Percentiles rank a stretch among this genome's conserved stretches.
These are phyloP conservation scores for Heritiera fomes DNA, from an alignment of 345 rosid genomes.

Conservation along the genomic window DNA sequence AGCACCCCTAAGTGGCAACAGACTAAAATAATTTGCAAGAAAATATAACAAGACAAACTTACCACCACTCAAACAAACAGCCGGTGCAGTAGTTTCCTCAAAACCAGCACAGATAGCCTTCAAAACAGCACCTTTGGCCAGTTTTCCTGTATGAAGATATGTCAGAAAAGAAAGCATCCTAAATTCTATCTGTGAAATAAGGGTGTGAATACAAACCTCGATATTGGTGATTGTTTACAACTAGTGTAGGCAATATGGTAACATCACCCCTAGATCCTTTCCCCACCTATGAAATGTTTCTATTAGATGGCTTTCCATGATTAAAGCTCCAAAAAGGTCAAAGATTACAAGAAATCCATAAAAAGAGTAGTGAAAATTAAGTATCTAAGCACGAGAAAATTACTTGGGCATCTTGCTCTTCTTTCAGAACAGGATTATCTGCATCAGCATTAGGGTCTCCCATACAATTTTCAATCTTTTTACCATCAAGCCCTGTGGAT, in stretches of 20 bases:
- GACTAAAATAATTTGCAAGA: neutral
- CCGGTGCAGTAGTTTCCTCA: conserved; percentile 95
- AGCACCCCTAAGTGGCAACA: neutral
- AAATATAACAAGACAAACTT: conserved; percentile 28
- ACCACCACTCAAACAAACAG: conserved; percentile 87
- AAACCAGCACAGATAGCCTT: conserved; percentile 97
- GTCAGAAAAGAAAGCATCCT: conserved; percentile 16
- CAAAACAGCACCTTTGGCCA: conserved; percentile 88
- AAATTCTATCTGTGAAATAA: conserved; percentile 4
- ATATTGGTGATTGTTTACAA: conserved; percentile 90
- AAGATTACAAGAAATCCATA: neutral
- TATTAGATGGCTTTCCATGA: conserved; percentile 23
- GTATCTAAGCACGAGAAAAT: neutral
- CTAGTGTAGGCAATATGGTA: conserved; percentile 97
- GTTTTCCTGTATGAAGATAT: conserved; percentile 61
- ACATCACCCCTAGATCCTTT: conserved; percentile 99
- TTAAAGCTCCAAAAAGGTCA: neutral
- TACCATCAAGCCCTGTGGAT: conserved; percentile 68
- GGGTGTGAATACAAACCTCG: conserved; percentile 59
- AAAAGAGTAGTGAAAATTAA: neutral
- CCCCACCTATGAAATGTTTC: conserved; percentile 61
- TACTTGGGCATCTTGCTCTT: conserved; percentile 97
- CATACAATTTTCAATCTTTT: conserved; percentile 85
- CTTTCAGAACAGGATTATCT: conserved; percentile 82
- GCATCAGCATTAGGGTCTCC: conserved; percentile 78